Base-by-base conservation (phyloP, 2,329 filamentous ascomycete species). In the Phaeosphaeriaceae sp. region DNA sequence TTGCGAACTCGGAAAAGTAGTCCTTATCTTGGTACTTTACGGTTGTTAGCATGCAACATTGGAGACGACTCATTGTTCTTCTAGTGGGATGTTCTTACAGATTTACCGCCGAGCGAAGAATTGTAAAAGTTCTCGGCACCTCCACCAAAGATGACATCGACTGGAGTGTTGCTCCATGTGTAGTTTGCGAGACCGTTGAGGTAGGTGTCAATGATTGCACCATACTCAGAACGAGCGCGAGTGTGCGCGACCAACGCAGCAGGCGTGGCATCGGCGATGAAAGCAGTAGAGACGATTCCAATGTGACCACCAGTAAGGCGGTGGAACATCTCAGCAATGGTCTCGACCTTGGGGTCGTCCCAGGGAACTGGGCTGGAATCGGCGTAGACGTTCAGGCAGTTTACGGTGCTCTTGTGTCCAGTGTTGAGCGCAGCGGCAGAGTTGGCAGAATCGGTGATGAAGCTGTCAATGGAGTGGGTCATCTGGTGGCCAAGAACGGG, bases 381-480 rank as follows among this genome's bases (percentile, higher is more conserved):
- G 44, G 84, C 90, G 58, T 95, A 93, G 31, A 94, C 89, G 77
- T 89, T 90, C 78, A 95, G 86, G 25, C 90, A 90, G 71, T 95
- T 93, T 65, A 94, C 91, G 0, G 88, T 90, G 70, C 87, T 90
- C 84, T 95, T 95, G 82, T 95, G 91, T 33, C 92, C 92, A 22
- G 86, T 88, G 80, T 94, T 95, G 19, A 95, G 82, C 17, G 91
- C 90, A 45, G 89, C 91, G 3, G 91, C 91, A 5, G 89, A 92
- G 80, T 95, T 95, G 78, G 92, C 92, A 60, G 89, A 92, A 76
- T 95, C 91, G 40, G 91, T 95, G 73, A 95, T 94, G 83, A 91
- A 94, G 50, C 84, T 88, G 79, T 94, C 91, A 72, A 95, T 87
- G 1, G 91, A 93, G 78, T 94, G 91, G 11, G 91, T 93, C 85